phyloP scores from a whole-genome alignment of 306 rosid species.

The Glycine soja region DNA sequence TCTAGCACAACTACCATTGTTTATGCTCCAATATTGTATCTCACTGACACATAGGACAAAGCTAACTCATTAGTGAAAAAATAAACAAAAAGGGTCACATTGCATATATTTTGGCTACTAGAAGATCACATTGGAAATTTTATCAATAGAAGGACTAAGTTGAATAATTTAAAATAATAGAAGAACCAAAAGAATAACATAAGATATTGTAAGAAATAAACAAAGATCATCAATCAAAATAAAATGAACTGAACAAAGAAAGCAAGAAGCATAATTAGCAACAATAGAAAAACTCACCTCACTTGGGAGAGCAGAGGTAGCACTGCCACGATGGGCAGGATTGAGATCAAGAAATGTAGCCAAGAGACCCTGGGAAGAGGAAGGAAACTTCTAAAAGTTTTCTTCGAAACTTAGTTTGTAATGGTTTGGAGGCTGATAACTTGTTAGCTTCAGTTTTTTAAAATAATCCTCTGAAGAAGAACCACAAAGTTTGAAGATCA shows the following conservation, averaged over 20 bases:
- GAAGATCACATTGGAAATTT: no score
- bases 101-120: no score
- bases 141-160: no score
- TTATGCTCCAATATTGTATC: conserved; percentile 95
- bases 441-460: conserved; percentile 59
- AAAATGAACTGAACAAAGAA: neutral
- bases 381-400: conserved; percentile 38
- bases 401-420: conserved; percentile 44
- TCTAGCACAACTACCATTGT: conserved; percentile 75
- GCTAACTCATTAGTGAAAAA: no score
- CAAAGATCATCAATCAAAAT: no score
- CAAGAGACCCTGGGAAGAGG: conserved; percentile 39
- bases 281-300: conserved; percentile 30
- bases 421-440: conserved; percentile 39
- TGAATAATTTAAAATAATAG: no score
- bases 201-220: no score
- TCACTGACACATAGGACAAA: conserved; percentile 53
- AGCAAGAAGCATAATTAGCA: neutral
- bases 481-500: conserved; percentile 78
- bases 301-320: conserved; percentile 49
- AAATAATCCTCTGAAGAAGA: conserved; percentile 67
- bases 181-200: no score
- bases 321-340: conserved; percentile 46
- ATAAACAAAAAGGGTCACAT: no score
- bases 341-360: conserved; percentile 51